These are phyloP conservation scores for Pseudopyricularia javanii DNA, from an alignment of 2,329 filamentous ascomycete species.

Conservation along the genomic window DNA sequence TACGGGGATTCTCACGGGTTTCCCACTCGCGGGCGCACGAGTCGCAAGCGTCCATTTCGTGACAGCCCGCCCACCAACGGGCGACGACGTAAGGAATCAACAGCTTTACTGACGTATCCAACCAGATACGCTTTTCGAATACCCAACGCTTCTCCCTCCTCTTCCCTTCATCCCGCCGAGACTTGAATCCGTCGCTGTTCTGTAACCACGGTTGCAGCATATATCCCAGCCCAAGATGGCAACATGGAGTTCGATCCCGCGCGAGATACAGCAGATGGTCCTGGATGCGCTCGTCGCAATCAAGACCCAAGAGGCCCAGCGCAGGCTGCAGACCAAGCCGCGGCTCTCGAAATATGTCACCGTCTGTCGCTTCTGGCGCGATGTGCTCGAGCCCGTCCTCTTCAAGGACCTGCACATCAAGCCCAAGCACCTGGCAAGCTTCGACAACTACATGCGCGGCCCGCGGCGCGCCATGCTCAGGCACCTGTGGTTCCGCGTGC, in stretches of 20 bases:
- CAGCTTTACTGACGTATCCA: too few species aligned
- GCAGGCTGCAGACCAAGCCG: neutral
- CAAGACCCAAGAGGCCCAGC: neutral
- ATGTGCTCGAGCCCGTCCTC: conserved; percentile 12
- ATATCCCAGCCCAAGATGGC: neutral
- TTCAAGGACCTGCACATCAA: conserved; percentile 11
- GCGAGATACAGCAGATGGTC: conserved; percentile 3
- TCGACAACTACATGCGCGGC: conserved; percentile 11
- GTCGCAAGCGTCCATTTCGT: too few species aligned
- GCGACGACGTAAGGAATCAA: too few species aligned
- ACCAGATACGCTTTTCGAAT: too few species aligned
- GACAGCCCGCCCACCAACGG: too few species aligned
- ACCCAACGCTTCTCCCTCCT: too few species aligned
- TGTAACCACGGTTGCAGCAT: neutral
- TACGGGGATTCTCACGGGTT: too few species aligned
- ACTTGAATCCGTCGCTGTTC: neutral
- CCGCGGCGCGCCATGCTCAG: conserved; percentile 10
- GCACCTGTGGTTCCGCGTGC: conserved; percentile 10
- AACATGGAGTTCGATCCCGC: conserved; percentile 1
- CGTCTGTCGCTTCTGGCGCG: conserved; percentile 14
- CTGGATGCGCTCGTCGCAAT: neutral
- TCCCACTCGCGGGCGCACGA: too few species aligned
- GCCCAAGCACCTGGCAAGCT: conserved; percentile 8
- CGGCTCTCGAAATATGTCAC: conserved; percentile 10
- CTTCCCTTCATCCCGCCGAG: neutral